A percentile compares a stretch with the other conserved stretches of the same genome.
These are phyloP conservation scores for Viridothelium virens DNA, from an alignment of 495 filamentous ascomycete species.

Conservation along the genomic window DNA sequence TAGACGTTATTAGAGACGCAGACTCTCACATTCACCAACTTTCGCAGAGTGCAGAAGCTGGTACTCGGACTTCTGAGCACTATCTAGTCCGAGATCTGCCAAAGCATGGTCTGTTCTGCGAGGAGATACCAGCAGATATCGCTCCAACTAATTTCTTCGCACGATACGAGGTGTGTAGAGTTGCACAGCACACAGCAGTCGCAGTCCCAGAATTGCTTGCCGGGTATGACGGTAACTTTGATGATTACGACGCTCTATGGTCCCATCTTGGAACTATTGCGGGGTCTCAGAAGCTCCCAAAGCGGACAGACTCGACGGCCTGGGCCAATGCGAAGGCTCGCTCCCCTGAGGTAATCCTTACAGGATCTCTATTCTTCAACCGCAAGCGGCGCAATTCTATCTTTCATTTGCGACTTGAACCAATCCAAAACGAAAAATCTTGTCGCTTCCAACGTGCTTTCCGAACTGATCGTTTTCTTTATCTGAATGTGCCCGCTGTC, in stretches of 20 bases:
- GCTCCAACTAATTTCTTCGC: neutral
- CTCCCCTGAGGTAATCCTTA: slow-evolving; percentile 26
- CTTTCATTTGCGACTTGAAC: slow-evolving; percentile 24
- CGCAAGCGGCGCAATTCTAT: slow-evolving; percentile 13
- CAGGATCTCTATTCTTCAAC: slow-evolving; percentile 23
- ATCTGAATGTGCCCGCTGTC: slow-evolving; percentile 24
- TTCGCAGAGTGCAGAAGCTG: neutral
- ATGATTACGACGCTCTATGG: slow-evolving; percentile 17
- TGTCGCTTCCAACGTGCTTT: slow-evolving; percentile 29
- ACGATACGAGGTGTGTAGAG: slow-evolving; percentile 12
- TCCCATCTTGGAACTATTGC: neutral
- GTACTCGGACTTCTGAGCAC: neutral
- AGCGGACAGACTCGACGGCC: neutral
- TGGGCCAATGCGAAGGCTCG: slow-evolving; percentile 20
- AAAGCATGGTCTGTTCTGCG: slow-evolving; percentile 4
- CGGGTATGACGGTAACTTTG: neutral
- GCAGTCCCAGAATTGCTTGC: neutral
- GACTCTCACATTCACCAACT: neutral
- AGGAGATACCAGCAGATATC: neutral
- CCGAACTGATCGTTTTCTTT: slow-evolving; percentile 30
- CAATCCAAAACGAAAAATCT: slow-evolving; percentile 20
- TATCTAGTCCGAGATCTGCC: slow-evolving; percentile 6
- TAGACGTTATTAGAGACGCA: neutral
- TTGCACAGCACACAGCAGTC: neutral
- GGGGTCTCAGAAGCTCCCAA: slow-evolving; percentile 4